Evolutionary conservation across 331 rosid genomes (phyloP).

Genomic region (Malus hybrid): DNA sequence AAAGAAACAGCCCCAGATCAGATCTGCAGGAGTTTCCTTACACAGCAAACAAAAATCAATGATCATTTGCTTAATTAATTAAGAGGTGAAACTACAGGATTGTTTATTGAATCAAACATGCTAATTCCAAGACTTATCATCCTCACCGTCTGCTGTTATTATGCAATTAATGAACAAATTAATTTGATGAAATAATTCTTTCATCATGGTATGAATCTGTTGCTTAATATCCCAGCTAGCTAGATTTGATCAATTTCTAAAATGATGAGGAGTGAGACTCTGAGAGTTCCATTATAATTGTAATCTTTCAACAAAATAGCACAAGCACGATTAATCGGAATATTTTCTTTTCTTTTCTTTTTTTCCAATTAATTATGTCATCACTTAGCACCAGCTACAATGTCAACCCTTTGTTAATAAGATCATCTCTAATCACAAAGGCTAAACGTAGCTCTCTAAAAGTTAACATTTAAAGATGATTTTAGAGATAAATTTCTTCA

Average conservation of each 20-base stretch:
- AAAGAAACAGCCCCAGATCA: background rate
- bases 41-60: background rate
- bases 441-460: no score
- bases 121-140: background rate
- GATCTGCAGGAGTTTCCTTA: background rate
- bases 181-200: background rate
- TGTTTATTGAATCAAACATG: background rate
- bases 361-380: background rate
- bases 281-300: background rate
- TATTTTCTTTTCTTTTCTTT: background rate
- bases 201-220: background rate
- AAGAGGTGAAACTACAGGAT: background rate
- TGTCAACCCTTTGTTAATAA: background rate
- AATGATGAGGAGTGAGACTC: background rate
- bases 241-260: background rate
- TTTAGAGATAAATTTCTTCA: accelerated
- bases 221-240: background rate
- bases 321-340: background rate
- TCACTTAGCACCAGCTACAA: background rate
- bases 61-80: background rate
- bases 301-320: background rate
- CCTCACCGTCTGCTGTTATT: background rate
- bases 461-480: no score
- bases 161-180: background rate
- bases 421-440: no score